Percentiles rank a stretch among this genome's conserved stretches.
phyloP scores from a whole-genome alignment of 352 stramenopile genomes.

The Phytophthora nicotianae region DNA sequence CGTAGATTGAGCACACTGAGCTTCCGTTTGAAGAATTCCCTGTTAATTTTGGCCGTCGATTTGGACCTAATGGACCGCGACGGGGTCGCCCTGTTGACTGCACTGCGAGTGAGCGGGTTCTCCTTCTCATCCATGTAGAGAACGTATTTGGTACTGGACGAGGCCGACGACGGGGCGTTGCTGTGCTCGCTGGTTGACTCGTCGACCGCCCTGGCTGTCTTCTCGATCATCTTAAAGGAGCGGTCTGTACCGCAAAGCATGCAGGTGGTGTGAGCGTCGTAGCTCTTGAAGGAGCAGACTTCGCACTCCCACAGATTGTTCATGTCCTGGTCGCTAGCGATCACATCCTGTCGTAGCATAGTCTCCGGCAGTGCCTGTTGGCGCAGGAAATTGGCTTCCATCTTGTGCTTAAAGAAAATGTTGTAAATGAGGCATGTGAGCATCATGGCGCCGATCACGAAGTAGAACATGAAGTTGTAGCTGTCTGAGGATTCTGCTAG shows the following conservation, averaged over 20 bases:
- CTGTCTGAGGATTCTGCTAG: slow-evolving; percentile 55
- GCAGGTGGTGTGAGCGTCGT: slow-evolving; percentile 85
- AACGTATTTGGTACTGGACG: slow-evolving; percentile 66
- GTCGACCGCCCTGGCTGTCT: slow-evolving; percentile 34
- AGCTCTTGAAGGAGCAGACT: slow-evolving; percentile 94
- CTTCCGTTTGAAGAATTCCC: slow-evolving; percentile 77
- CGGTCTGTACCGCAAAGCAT: slow-evolving; percentile 90
- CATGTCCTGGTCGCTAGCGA: slow-evolving; percentile 88
- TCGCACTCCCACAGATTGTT: slow-evolving; percentile 89
- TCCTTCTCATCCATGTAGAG: slow-evolving; percentile 71
- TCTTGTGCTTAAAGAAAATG: slow-evolving; percentile 88
- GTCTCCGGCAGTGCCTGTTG: slow-evolving; percentile 80
- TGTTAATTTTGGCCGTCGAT: slow-evolving; percentile 49
- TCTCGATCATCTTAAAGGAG: slow-evolving; percentile 76
- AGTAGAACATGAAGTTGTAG: slow-evolving; percentile 92
- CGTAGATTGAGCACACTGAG: slow-evolving; percentile 79
- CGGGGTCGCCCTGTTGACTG: slow-evolving; percentile 23
- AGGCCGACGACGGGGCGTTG: slow-evolving; percentile 39
- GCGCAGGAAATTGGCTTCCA: slow-evolving; percentile 73
- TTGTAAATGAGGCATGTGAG: slow-evolving; percentile 89
- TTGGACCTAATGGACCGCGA: slow-evolving; percentile 24
- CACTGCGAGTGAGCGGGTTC: slow-evolving; percentile 47
- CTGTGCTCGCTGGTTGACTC: slow-evolving; percentile 42
- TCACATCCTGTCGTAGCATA: slow-evolving; percentile 88
- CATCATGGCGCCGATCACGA: slow-evolving; percentile 88